Conservation (phyloP, 306 rosid species). For the Acmispon strigosus region DNA sequence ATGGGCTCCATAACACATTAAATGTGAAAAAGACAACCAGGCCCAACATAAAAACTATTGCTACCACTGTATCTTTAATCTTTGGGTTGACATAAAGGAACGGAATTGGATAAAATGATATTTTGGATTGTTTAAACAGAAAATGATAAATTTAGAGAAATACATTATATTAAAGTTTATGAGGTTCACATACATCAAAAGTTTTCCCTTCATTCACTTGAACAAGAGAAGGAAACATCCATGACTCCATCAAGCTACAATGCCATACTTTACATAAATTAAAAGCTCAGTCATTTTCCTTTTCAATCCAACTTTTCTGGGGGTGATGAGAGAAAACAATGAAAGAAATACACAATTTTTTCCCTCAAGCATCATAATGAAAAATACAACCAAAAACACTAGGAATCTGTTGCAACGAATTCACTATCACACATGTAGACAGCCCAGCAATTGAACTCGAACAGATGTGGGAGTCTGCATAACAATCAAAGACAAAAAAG, state of each 20-base stretch:
- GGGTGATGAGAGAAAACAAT: conserved; percentile 2
- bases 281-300: not conserved
- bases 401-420: conserved; percentile 25
- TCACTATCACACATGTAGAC: conserved; percentile 30
- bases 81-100: too few relatives aligned
- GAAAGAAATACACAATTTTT: not conserved
- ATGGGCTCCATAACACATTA: too few relatives aligned
- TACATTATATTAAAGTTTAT: not conserved
- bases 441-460: conserved; percentile 27
- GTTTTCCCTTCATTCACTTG: not conserved
- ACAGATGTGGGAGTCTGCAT: conserved; percentile 27
- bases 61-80: too few relatives aligned
- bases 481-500: conserved; percentile 19
- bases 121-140: too few relatives aligned
- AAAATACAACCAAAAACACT: conserved; percentile 34
- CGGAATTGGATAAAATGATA: too few relatives aligned
- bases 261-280: conserved; percentile 3
- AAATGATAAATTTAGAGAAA: too few relatives aligned
- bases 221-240: conserved; percentile 6
- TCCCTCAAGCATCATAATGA: conserved; percentile 26
- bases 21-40: too few relatives aligned
- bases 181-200: not conserved
- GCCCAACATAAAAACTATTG: too few relatives aligned
- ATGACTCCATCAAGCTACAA: conserved; percentile 7
- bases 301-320: conserved; percentile 13